phyloP scores from a whole-genome alignment of 2,329 filamentous ascomycete genomes.

The Tolypocladium album region DNA sequence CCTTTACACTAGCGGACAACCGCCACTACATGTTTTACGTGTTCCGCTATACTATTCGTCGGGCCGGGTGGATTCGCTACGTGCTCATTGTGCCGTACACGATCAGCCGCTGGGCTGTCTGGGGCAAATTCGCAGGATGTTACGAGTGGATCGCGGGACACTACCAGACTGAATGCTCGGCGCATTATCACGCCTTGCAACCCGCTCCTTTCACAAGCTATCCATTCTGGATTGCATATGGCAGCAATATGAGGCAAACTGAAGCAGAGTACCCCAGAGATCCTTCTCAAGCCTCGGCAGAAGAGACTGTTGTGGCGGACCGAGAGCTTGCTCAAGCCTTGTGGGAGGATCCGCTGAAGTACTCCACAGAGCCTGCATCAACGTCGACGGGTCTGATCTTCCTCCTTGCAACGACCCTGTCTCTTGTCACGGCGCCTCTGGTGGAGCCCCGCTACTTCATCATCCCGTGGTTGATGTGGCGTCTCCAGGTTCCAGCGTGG shows the following conservation, averaged over 20 bases:
- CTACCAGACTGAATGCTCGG: neutral
- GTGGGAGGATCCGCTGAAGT: conserved; percentile 12
- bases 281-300: neutral
- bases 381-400: conserved; percentile 46
- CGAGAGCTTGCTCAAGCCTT: conserved; percentile 7
- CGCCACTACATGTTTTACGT: conserved; percentile 96
- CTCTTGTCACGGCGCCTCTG: conserved; percentile 77
- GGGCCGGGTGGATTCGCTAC: conserved; percentile 53
- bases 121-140: conserved; percentile 48
- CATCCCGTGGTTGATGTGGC: conserved; percentile 88
- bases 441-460: conserved; percentile 97
- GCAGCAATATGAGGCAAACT: conserved; percentile 4
- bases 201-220: conserved; percentile 14
- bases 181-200: neutral
- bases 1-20: conserved; percentile 93
- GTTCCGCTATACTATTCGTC: conserved; percentile 72
- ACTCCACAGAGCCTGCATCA: conserved; percentile 20
- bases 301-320: neutral
- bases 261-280: conserved; percentile 2
- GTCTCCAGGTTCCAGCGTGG: conserved; percentile 60
- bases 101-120: conserved; percentile 55
- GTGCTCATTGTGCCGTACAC: conserved; percentile 61
- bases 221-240: conserved; percentile 12
- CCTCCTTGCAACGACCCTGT: conserved; percentile 61
- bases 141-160: conserved; percentile 8